phyloP scores from a whole-genome alignment of 768 basidiomycete genomes.

The Suillus decipiens region DNA sequence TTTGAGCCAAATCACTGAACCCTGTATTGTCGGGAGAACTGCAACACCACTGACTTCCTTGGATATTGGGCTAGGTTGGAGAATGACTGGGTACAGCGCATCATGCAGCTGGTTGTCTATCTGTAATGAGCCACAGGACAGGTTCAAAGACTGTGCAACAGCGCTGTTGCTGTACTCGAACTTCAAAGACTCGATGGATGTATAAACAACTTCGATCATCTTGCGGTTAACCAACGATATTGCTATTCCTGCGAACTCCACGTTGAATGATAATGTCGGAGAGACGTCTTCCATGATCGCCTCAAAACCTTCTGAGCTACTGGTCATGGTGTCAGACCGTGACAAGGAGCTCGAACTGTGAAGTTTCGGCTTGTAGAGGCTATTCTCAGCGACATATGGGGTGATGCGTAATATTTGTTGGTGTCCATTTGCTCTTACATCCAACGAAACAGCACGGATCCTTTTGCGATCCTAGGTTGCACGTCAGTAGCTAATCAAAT shows the following conservation, averaged over 20 bases:
- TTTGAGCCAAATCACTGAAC: slow-evolving; percentile 86
- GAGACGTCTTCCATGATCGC: slow-evolving; percentile 75
- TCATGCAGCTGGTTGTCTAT: slow-evolving; percentile 98
- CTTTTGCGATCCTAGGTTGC: slow-evolving; percentile 50
- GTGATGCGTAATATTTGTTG: slow-evolving; percentile 87
- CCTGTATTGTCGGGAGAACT: slow-evolving; percentile 81
- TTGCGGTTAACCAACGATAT: slow-evolving; percentile 87
- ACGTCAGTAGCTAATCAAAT: slow-evolving; percentile 4
- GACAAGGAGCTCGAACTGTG: slow-evolving; percentile 46
- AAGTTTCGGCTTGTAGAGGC: slow-evolving; percentile 81
- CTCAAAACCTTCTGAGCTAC: slow-evolving; percentile 78
- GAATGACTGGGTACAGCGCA: slow-evolving; percentile 89
- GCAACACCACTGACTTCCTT: slow-evolving; percentile 75
- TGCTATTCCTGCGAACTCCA: slow-evolving; percentile 90
- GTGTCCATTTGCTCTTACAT: slow-evolving; percentile 87
- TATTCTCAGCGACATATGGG: slow-evolving; percentile 81
- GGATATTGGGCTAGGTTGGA: slow-evolving; percentile 89
- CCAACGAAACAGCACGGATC: slow-evolving; percentile 76
- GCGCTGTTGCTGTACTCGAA: slow-evolving; percentile 83
- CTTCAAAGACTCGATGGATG: slow-evolving; percentile 75
- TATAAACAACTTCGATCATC: slow-evolving; percentile 87
- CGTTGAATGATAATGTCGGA: slow-evolving; percentile 61
- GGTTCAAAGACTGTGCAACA: slow-evolving; percentile 74
- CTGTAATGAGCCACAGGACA: slow-evolving; percentile 87
- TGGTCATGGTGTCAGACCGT: slow-evolving; percentile 70